Base-by-base conservation (phyloP, 192 early-diverging fungal species). In the Haplosporangium gracile region DNA sequence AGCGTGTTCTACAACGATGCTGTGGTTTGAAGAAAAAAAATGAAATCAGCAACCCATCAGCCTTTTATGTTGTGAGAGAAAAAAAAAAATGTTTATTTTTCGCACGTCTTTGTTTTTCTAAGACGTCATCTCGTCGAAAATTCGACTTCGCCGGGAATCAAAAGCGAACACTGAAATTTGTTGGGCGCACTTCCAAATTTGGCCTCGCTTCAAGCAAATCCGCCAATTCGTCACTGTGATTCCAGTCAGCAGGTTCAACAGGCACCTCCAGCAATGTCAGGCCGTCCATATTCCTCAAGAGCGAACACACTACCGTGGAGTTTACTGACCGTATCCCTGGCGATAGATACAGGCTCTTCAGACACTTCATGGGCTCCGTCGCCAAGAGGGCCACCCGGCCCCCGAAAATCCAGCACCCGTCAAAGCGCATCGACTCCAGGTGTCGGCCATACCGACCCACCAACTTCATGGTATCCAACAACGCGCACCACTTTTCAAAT, bases 1-100 rank as follows among this genome's bases (percentile, higher is more conserved):
- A 86, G 80, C 79, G 84, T 80, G 76, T 86, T 86, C 84, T 86
- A 86, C 84, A 81, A 65, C 70, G 68, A 65, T 53, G 78, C 84
- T 74, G 51, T 86, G 51, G 68, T 77, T 70, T 49, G 68, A 75
- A 70, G 49, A 57, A 51, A 29, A 51, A 29, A 65, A 36, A 75
- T 10, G 11, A 5, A 29, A 26, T 32, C 32, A 53, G 51, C 40
- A 36, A 49, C 20, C 15, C 4, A n/a, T 4, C 68, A 0, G 13
- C 32, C 68, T 39, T 34, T 51, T 51, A 51, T 51, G 16, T 4
- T 22, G 49, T 11, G 2, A 2, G 2, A 16, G 2, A 49, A 49
- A 16, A 49, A 49, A 49, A 49, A 49, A 49, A 49, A 16, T 11
- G 7, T 49, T 49, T 49, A 51, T 5, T 51, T 51, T 51, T 51